Conservation (phyloP, 768 basidiomycete species). For the Suillus sp. region DNA sequence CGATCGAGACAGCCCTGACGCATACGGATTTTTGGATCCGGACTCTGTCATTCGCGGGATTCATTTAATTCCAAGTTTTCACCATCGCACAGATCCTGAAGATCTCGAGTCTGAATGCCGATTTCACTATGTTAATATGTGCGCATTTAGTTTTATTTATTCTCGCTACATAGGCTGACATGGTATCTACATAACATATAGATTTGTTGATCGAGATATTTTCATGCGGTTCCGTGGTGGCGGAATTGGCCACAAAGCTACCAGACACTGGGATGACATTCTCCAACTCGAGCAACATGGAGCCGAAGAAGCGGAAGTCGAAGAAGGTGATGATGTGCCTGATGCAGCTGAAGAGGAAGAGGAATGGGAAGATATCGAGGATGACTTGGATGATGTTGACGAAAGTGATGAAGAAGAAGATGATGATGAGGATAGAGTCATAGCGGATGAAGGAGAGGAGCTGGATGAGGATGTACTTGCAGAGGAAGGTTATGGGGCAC, state of each 20-base stretch:
- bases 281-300: neutral
- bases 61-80: conserved; percentile 46
- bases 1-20: conserved; percentile 20
- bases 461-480: neutral
- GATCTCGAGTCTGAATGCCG: conserved; percentile 29
- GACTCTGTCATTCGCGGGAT: conserved; percentile 36
- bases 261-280: neutral
- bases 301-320: neutral
- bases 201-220: conserved; percentile 41
- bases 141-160: neutral
- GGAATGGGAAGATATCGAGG: neutral
- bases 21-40: conserved; percentile 51
- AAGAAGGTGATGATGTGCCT: neutral
- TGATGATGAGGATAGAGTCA: neutral
- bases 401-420: neutral
- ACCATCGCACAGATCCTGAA: conserved; percentile 15
- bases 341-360: neutral
- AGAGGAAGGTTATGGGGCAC: neutral
- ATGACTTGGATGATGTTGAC: neutral
- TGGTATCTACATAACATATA: neutral
- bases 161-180: neutral
- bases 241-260: conserved; percentile 32
- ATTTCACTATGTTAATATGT: conserved; percentile 35
- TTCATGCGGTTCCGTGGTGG: conserved; percentile 36
- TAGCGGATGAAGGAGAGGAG: neutral